Base-by-base conservation (phyloP, 441 rosid genomes). In the Populus hybrid region DNA sequence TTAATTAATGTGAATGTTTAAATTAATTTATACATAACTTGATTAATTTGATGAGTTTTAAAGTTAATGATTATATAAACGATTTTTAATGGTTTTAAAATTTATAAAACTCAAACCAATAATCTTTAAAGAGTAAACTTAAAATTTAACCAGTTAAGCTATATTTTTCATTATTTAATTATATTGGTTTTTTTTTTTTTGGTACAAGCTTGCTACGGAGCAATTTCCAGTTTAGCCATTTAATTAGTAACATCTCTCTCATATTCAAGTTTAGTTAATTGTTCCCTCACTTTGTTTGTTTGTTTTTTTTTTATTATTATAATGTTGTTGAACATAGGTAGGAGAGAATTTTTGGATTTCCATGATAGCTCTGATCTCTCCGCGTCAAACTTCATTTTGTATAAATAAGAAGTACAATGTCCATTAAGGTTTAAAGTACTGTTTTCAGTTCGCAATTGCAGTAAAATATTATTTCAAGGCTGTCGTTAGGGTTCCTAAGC, bases 381-480 rank as follows among this genome's bases (percentile, higher is more conserved):
- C 11, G 40, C 38, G 34, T 34, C n/a, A 8, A 75, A 26, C 61
- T 76, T 76, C 63, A 61, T 76, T 67, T 50, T 71, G 50, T 65
- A 64, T 73, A 18, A 72, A 79, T 67, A 83, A 68, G 81, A 38
- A 68, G 81, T 79, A 76, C 77, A 61, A 73, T 75, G 78, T 78
- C 78, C 82, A 74, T 66, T 78, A 65, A 61, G 28, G 23, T 74
- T 78, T 68, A 77, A 74, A 80, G 46, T 70, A 76, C 75, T 64
- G 81, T 78, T 74, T 81, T 74, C 77, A 79, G 74, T 81, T 65
- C 74, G 67, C 34, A 46, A 64, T 65, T 79, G 72, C 69, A 78
- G 68, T 74, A 69, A 76, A 16, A 63, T 72, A 46, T 64, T 65
- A 68, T 28, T 18, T 1, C 6, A 46, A 46, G 0, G 54, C 4